Percentiles rank a stretch among this genome's conserved stretches.
phyloP scores from a whole-genome alignment of 495 filamentous ascomycete genomes.

The Hypomontagnella monticulosa region DNA sequence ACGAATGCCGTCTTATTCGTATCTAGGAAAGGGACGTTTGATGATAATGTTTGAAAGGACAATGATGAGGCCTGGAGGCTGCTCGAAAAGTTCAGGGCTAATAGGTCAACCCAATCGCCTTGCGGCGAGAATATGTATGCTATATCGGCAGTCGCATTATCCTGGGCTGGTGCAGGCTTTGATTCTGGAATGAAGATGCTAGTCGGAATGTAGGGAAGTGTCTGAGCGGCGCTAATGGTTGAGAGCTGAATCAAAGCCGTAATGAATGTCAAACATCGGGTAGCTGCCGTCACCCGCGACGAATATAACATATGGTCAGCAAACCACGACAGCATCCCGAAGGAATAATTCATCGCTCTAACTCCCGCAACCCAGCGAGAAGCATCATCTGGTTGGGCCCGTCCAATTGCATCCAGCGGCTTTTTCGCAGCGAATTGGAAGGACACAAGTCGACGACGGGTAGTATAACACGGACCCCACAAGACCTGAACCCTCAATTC shows the following conservation, averaged over 20 bases:
- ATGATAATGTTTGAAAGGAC: constrained; percentile 64
- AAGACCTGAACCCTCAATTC: constrained; percentile 18
- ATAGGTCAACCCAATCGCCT: constrained; percentile 61
- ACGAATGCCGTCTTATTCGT: constrained; percentile 62
- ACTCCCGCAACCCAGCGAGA: constrained; percentile 35
- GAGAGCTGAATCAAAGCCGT: constrained; percentile 28
- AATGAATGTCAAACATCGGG: constrained; percentile 35
- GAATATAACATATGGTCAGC: constrained; percentile 35
- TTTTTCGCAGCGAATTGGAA: constrained; percentile 21
- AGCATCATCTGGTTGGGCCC: constrained; percentile 38
- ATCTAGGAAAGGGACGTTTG: constrained; percentile 72
- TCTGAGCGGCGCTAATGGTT: constrained; percentile 41
- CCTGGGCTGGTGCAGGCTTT: constrained; percentile 51
- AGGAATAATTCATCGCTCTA: constrained; percentile 41
- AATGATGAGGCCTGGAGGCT: constrained; percentile 62
- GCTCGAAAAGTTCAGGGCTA: constrained; percentile 70
- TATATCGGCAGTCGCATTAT: constrained; percentile 34
- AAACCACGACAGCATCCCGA: constrained; percentile 41
- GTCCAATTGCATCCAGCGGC: constrained; percentile 14
- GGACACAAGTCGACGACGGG: constrained; percentile 13
- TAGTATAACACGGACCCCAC: constrained; percentile 30
- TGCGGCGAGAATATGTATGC: constrained; percentile 69
- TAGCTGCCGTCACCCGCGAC: constrained; percentile 36
- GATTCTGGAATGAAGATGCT: constrained; percentile 66
- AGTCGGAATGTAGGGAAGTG: constrained; percentile 80